These are phyloP conservation scores for Diaporthe vaccinii DNA, from an alignment of 2,329 filamentous ascomycete genomes.

Conservation along the genomic window DNA sequence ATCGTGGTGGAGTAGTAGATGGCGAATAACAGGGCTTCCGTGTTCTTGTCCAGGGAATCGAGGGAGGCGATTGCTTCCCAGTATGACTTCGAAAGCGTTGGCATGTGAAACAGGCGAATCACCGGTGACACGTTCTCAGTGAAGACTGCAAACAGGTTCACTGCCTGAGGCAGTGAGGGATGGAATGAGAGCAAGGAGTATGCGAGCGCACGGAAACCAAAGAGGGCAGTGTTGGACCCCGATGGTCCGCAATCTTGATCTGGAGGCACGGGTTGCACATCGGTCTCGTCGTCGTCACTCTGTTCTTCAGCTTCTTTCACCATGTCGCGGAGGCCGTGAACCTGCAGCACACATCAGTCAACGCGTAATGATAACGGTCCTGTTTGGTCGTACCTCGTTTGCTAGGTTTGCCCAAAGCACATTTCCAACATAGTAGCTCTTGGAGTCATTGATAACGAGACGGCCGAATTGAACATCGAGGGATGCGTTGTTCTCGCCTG, in stretches of 20 bases:
- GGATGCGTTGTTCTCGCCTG: neutral
- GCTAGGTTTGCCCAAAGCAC: constrained; percentile 40
- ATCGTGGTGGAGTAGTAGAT: constrained; percentile 68
- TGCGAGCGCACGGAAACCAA: constrained; percentile 46
- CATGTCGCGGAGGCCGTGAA: constrained; percentile 42
- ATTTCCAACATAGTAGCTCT: constrained; percentile 43
- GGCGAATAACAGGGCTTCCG: constrained; percentile 55
- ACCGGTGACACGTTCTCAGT: constrained; percentile 47
- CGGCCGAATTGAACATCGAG: constrained; percentile 38
- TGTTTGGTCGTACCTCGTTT: constrained; percentile 30
- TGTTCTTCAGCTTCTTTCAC: constrained; percentile 35
- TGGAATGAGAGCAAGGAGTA: constrained; percentile 46
- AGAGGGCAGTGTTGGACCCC: constrained; percentile 45
- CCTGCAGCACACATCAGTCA: constrained; percentile 21
- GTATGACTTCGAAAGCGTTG: constrained; percentile 46
- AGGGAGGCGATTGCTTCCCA: constrained; percentile 45
- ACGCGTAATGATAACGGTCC: neutral
- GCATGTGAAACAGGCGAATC: constrained; percentile 49
- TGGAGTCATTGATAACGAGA: constrained; percentile 37
- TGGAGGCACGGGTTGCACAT: neutral
- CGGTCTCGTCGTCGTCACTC: neutral
- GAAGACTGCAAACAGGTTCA: constrained; percentile 45
- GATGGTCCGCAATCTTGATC: neutral
- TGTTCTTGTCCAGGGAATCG: constrained; percentile 41
- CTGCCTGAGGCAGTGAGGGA: constrained; percentile 44